A percentile compares a stretch with the other conserved stretches of the same genome.
These are phyloP conservation scores for Diplogelasinospora grovesii DNA, from an alignment of 495 filamentous ascomycete species.

Conservation along the genomic window DNA sequence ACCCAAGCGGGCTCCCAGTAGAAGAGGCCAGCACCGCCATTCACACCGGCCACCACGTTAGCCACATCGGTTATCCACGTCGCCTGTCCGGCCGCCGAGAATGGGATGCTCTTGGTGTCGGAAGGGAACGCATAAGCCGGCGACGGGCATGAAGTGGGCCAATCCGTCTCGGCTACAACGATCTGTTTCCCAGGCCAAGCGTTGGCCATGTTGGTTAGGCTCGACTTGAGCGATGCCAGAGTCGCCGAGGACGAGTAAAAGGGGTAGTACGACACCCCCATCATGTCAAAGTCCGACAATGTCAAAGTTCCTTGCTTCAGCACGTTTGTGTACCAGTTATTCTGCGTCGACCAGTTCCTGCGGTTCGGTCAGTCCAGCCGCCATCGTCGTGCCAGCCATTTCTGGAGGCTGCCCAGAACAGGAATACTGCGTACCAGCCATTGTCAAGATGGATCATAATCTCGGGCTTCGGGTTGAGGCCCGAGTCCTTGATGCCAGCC, in stretches of 20 bases:
- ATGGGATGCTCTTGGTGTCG: slow-evolving; percentile 51
- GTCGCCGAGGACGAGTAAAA: slow-evolving; percentile 54
- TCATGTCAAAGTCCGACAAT: slow-evolving; percentile 57
- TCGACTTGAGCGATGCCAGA: slow-evolving; percentile 46
- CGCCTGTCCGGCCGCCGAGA: slow-evolving; percentile 53
- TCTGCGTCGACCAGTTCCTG: slow-evolving; percentile 54
- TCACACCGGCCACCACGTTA: slow-evolving; percentile 42
- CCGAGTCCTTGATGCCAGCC: slow-evolving; percentile 55
- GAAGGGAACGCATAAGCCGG: slow-evolving; percentile 51
- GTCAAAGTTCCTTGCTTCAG: slow-evolving; percentile 45
- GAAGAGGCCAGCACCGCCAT: slow-evolving; percentile 50
- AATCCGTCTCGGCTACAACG: slow-evolving; percentile 60
- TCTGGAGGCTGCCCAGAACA: neutral
- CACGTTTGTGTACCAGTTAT: slow-evolving; percentile 55
- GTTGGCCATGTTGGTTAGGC: slow-evolving; percentile 51
- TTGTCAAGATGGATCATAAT: slow-evolving; percentile 68
- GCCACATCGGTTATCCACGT: slow-evolving; percentile 51
- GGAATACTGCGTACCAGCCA: slow-evolving; percentile 40
- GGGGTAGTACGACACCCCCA: slow-evolving; percentile 66
- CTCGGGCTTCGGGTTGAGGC: slow-evolving; percentile 46
- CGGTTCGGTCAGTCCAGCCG: neutral
- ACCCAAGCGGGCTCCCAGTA: slow-evolving; percentile 73
- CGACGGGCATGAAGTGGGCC: slow-evolving; percentile 54
- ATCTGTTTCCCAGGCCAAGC: slow-evolving; percentile 55
- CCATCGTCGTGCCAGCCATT: neutral